These are phyloP conservation scores for Echites panduratus DNA, from an alignment of 257 asterid genomes.

Conservation along the genomic window DNA sequence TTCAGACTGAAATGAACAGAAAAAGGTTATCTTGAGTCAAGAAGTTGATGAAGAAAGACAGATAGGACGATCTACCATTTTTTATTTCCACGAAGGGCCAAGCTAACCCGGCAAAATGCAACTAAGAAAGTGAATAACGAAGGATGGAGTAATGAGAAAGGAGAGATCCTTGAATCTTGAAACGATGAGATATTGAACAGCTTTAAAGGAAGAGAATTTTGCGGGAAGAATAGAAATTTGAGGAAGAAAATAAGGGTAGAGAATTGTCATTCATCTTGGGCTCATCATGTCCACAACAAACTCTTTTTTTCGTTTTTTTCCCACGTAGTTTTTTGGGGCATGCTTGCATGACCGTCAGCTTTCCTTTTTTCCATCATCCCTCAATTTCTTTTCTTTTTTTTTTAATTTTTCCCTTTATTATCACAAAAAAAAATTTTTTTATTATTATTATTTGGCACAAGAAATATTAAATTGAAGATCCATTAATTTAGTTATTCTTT, in stretches of 20 bases:
- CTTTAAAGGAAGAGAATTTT: constrained; percentile 16
- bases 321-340: constrained; percentile 6
- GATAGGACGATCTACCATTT: constrained; percentile 2
- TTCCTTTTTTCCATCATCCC: not conserved
- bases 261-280: constrained; percentile 8
- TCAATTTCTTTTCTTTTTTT: not conserved
- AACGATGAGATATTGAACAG: constrained; percentile 9
- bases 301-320: constrained; percentile 11
- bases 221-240: constrained; percentile 19
- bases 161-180: constrained; percentile 14
- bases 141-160: not conserved
- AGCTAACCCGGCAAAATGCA: not conserved
- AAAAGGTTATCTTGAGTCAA: not conserved
- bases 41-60: not conserved
- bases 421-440: no score
- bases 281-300: constrained; percentile 32
- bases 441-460: no score
- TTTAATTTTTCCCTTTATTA: not conserved
- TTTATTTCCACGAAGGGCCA: not conserved
- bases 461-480: no score
- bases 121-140: not conserved
- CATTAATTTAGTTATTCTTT: no score
- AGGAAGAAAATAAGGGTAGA: constrained; percentile 18
- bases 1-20: not conserved
- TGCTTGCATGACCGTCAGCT: constrained; percentile 10